These are phyloP conservation scores for Inonotus obliquus DNA, from an alignment of 1,284 basidiomycete species.

Conservation along the genomic window DNA sequence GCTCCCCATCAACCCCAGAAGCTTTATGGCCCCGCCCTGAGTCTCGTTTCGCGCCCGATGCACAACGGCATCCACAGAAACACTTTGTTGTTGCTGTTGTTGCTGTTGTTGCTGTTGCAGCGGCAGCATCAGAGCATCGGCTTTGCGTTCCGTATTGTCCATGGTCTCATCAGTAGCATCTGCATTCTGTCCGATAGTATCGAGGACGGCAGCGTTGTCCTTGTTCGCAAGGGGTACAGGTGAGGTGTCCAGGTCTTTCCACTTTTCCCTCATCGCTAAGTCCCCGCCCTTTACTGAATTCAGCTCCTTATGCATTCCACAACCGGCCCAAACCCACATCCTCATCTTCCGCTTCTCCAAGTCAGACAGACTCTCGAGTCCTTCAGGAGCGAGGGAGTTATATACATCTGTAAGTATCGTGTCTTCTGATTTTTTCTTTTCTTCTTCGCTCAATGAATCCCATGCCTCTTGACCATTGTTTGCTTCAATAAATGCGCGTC, in stretches of 20 bases:
- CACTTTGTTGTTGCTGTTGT: neutral
- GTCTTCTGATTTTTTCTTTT: slow-evolving; percentile 1
- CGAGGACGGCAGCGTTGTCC: slow-evolving; percentile 1
- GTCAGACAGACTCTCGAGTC: slow-evolving; percentile 16
- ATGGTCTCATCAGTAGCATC: neutral
- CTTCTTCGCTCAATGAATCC: slow-evolving; percentile 17
- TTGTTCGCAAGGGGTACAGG: neutral
- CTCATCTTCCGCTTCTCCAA: slow-evolving; percentile 14
- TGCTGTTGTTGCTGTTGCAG: neutral
- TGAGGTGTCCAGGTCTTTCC: neutral
- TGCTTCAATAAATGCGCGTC: neutral
- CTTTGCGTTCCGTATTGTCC: neutral
- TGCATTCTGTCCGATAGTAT: neutral
- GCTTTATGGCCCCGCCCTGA: slow-evolving; percentile 29
- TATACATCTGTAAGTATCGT: slow-evolving; percentile 1
- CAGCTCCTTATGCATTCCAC: slow-evolving; percentile 27
- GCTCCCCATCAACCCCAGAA: slow-evolving; percentile 26
- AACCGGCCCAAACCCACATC: slow-evolving; percentile 23
- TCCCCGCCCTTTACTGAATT: slow-evolving; percentile 25
- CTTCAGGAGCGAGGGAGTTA: slow-evolving; percentile 19
- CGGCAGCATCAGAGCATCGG: neutral
- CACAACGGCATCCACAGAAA: slow-evolving; percentile 17
- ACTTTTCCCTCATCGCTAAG: neutral
- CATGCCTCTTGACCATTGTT: slow-evolving; percentile 9
- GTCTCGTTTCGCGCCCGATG: slow-evolving; percentile 23